A percentile compares a stretch with the other conserved stretches of the same genome.
phyloP scores from a whole-genome alignment of 129 eudicot species.

The Oenanthe sinensis region DNA sequence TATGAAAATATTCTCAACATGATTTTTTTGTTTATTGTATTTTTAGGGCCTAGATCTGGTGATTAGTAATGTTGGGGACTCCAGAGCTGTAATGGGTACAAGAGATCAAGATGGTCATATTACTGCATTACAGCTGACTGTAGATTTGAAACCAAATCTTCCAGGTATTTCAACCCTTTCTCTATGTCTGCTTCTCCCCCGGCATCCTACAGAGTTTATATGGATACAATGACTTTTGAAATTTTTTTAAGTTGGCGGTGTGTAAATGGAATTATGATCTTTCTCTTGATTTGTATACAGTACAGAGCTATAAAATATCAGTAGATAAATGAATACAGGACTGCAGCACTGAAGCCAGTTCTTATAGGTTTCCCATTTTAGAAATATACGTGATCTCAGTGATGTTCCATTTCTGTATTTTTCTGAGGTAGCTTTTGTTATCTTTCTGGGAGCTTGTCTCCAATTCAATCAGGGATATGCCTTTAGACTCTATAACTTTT shows the following conservation, averaged over 20 bases:
- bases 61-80: constrained; percentile 75
- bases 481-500: background rate
- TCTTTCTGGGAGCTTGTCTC: background rate
- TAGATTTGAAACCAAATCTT: constrained; percentile 74
- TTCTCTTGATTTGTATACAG: background rate
- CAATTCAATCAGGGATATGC: background rate
- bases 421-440: background rate
- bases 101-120: constrained; percentile 44
- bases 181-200: background rate
- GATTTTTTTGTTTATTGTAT: constrained; percentile 11
- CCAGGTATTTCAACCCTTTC: constrained; percentile 42
- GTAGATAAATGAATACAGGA: background rate
- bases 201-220: background rate
- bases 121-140: constrained; percentile 65
- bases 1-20: background rate
- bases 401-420: background rate
- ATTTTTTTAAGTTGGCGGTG: background rate
- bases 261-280: background rate
- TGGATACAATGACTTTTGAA: background rate
- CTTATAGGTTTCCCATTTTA: background rate
- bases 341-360: background rate
- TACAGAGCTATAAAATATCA: background rate
- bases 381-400: background rate
- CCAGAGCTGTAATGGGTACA: constrained; percentile 71
- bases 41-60: constrained; percentile 66